phyloP scores from a whole-genome alignment of 495 filamentous ascomycete species.

The Neurospora sp. region DNA sequence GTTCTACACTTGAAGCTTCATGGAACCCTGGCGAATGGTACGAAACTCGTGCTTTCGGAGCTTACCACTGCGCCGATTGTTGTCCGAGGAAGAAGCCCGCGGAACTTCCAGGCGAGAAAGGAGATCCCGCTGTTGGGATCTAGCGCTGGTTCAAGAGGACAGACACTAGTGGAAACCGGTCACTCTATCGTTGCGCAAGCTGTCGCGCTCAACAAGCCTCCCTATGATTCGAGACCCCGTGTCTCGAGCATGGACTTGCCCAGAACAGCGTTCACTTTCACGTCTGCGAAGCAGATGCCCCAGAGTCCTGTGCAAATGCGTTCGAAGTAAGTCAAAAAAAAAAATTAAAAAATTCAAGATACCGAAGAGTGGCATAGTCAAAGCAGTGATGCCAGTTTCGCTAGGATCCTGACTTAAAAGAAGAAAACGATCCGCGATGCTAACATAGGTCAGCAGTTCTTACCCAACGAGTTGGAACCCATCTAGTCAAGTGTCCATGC shows the following conservation, averaged over 20 bases:
- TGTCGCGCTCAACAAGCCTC: constrained; percentile 36
- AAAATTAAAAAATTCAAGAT: not conserved
- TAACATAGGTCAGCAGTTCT: constrained; percentile 15
- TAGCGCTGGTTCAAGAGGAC: constrained; percentile 55
- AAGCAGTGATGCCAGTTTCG: not conserved
- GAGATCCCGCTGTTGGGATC: constrained; percentile 66
- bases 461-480: constrained; percentile 28
- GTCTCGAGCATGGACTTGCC: constrained; percentile 39
- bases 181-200: constrained; percentile 38
- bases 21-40: constrained; percentile 58
- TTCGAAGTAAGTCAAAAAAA: constrained; percentile 36
- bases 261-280: constrained; percentile 43
- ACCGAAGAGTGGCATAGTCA: not conserved
- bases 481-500: constrained; percentile 31
- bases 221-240: constrained; percentile 34
- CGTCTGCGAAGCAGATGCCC: constrained; percentile 38
- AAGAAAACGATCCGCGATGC: not conserved
- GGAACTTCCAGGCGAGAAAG: constrained; percentile 70
- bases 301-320: constrained; percentile 43
- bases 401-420: not conserved
- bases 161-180: constrained; percentile 37
- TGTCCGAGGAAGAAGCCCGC: constrained; percentile 65
- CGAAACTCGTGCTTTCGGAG: constrained; percentile 59
- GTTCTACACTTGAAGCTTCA: constrained; percentile 64
- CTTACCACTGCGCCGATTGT: constrained; percentile 66